phyloP scores from a whole-genome alignment of 176 grass and related monocot genomes.

The Juncus inflexus region DNA sequence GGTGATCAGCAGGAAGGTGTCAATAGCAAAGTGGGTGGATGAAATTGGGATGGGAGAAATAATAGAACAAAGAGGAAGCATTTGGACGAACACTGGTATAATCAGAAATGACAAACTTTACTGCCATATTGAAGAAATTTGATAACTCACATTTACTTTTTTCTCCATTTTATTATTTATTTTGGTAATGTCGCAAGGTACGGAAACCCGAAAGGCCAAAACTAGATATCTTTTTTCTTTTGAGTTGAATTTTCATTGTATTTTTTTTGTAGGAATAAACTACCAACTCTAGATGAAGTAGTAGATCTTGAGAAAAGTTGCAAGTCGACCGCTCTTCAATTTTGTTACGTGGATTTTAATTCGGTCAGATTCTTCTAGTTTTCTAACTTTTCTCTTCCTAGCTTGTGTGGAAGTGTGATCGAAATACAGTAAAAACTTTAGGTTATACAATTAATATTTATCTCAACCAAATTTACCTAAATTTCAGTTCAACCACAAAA shows the following conservation, averaged over 20 bases:
- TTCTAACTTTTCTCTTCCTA: slow-evolving; percentile 24
- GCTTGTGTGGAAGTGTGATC: too few relatives aligned
- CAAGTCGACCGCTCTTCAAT: slow-evolving; percentile 32
- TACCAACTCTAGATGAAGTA: slow-evolving; percentile 30
- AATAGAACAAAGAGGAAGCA: slow-evolving; percentile 62
- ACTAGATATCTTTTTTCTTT: slow-evolving; percentile 58
- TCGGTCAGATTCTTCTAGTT: slow-evolving; percentile 48
- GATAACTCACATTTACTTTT: slow-evolving; percentile 36
- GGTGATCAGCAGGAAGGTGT: slow-evolving; percentile 43
- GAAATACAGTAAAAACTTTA: too few relatives aligned
- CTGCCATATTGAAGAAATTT: slow-evolving; percentile 85
- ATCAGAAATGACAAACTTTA: slow-evolving; percentile 45
- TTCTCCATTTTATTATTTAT: not conserved
- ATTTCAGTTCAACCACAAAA: too few relatives aligned
- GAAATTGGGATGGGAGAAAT: slow-evolving; percentile 55
- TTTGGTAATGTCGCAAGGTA: slow-evolving; percentile 59
- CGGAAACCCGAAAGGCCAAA: slow-evolving; percentile 59
- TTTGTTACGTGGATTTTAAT: slow-evolving; percentile 34
- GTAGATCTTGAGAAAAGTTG: slow-evolving; percentile 32
- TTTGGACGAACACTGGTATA: slow-evolving; percentile 70
- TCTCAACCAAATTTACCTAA: too few relatives aligned
- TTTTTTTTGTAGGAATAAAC: slow-evolving; percentile 3
- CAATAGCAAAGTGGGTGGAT: slow-evolving; percentile 61
- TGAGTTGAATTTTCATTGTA: slow-evolving; percentile 47
- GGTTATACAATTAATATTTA: too few relatives aligned